Base-by-base conservation (phyloP, 805 yeast genomes). In the Priceomyces haplophilus region DNA sequence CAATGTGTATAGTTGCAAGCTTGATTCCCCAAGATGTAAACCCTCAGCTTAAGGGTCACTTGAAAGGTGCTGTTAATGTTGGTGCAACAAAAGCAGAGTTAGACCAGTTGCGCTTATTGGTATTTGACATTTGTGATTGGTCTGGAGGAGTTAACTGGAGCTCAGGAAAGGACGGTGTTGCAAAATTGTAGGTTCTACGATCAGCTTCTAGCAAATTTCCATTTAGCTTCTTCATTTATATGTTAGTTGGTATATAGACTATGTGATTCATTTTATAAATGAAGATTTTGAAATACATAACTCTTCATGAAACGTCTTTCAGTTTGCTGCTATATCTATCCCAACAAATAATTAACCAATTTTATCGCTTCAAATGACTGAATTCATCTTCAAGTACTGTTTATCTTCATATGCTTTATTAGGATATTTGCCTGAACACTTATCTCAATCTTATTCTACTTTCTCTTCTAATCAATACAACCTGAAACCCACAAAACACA, bases 11-110 rank as follows among this genome's bases (percentile, higher is more conserved):
- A 2, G 77, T 90, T 13, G 82, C 95, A 0, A 75, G 91, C 47
- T 72, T 90, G 50, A 81, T 90, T 8, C 97, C 97, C 1, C 96
- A 88, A 58, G 95, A 90, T 61, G 97, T 90, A 8, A 88, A 86
- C 51, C 96, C 96, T 0, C 97, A 90, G 54, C 71, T 90, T 50
- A 86, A 88, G 62, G 97, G 97, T 0, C 97, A 90, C 58, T 71
- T 90, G 47, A 79, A 76, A 59, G 97, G 97, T 0, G 97, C 96
- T 0, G 47, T 82, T 38, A 88, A 88, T 54, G 76, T 80, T 21
- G 96, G 96, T 0, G 84, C 86, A 7, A 70, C 85, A 7, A 55
- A 59, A 21, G 85, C 82, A 40, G 85, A 84, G 45, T 68, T 88
- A 23, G 68, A 71, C 39, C 79, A 79, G 2, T 76, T 80, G 8